These are phyloP conservation scores for Melanogaster broomeanus DNA, from an alignment of 768 basidiomycete species.

Conservation along the genomic window DNA sequence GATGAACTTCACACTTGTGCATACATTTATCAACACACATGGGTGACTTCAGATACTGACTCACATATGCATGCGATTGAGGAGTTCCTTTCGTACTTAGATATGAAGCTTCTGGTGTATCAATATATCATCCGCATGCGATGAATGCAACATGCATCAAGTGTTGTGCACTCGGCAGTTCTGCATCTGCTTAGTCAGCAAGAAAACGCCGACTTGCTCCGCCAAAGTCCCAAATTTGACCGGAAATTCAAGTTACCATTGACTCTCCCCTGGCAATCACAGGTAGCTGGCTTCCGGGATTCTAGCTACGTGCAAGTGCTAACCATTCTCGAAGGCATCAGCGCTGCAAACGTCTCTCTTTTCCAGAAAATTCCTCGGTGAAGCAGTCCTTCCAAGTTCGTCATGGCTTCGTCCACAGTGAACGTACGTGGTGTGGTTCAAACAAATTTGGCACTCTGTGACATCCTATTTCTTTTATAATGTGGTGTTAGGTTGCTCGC, in stretches of 20 bases:
- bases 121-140: too few species aligned
- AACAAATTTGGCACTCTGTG: neutral
- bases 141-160: too few species aligned
- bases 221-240: constrained; percentile 15
- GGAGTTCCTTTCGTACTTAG: too few species aligned
- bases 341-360: constrained; percentile 16
- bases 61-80: too few species aligned
- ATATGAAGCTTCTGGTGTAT: too few species aligned
- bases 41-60: too few species aligned
- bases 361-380: constrained; percentile 5
- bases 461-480: constrained; percentile 4
- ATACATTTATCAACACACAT: too few species aligned
- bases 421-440: constrained; percentile 55
- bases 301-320: neutral
- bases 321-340: constrained; percentile 7
- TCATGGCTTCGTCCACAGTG: constrained; percentile 74
- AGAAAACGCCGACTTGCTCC: constrained; percentile 30
- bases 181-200: constrained; percentile 30
- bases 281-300: constrained; percentile 4
- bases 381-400: constrained; percentile 13
- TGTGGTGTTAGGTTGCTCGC: constrained; percentile 73
- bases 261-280: constrained; percentile 7
- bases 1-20: too few species aligned
- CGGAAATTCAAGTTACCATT: constrained; percentile 11
- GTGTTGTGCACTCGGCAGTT: neutral